Percentiles rank a stretch among this genome's conserved stretches.
Evolutionary conservation across 1,284 basidiomycete species (phyloP).

Genomic region (Cutaneotrichosporon curvatum): DNA sequence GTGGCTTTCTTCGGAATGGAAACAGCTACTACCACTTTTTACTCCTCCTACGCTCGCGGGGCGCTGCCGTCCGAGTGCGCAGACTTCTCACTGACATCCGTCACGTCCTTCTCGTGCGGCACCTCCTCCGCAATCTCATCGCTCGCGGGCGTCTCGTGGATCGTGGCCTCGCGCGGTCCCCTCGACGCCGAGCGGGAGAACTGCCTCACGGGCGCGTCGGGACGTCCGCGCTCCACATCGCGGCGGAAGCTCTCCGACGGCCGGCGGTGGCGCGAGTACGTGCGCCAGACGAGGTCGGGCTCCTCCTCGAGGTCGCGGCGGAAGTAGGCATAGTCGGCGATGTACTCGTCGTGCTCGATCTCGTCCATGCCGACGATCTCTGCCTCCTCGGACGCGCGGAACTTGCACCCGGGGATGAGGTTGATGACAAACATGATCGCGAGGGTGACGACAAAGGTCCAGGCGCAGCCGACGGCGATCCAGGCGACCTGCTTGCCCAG

Average conservation of each 20-base stretch:
- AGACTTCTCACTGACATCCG: too few species aligned
- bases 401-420: conserved; percentile 65
- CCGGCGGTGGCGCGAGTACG: conserved; percentile 5
- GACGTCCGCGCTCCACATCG: too few species aligned
- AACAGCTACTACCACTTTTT: too few species aligned
- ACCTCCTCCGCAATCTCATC: too few species aligned
- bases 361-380: conserved; percentile 80
- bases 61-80: too few species aligned
- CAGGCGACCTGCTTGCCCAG: conserved; percentile 80
- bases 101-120: too few species aligned
- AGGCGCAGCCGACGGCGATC: conserved; percentile 59
- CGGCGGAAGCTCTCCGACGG: conserved; percentile 4
- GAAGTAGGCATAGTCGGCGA: conserved; percentile 47
- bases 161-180: too few species aligned
- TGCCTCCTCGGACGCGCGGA: conserved; percentile 65
- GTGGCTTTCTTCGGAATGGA: too few species aligned
- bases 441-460: conserved; percentile 52
- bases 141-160: too few species aligned
- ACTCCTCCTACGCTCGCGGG: too few species aligned
- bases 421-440: conserved; percentile 56
- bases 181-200: too few species aligned
- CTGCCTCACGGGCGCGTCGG: too few species aligned
- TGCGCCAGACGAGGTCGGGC: conserved; percentile 11
- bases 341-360: conserved; percentile 45
- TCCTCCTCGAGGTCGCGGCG: conserved; percentile 43